Evolutionary conservation across 1,139 yeast species (phyloP), one percentile per base, ranked within the genome.

Genomic region (Petasospora rhodanensis): DNA sequence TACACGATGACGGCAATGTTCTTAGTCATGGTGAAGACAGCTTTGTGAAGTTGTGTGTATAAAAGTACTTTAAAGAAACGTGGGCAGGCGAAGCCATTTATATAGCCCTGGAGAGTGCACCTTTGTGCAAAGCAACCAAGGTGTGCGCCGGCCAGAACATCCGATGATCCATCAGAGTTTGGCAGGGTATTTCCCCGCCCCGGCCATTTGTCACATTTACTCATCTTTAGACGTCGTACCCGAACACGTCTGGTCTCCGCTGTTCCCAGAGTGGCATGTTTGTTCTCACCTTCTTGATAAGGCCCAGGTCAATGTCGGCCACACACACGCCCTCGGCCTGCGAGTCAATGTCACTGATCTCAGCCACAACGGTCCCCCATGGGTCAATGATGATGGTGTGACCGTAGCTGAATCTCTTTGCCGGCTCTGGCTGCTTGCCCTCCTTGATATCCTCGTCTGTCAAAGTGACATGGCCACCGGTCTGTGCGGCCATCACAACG

Each of bases 401-500:
- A 1, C 98, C 98, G 62, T 79, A 91, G 45, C 91, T 80, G 19
- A 64, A 57, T 41, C 83, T 56, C 26, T 58, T 56, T 21, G 55
- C 38, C 10, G 55, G 56, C 7, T 50, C 55, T 45, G 38, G 14
- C 12, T 56, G 67, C 8, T 73, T 68, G 6, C 53, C 56, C 3
- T 37, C 47, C 20, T 42, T 52, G 25, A 46, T 36, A 14, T 55
- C 64, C n/a, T 54, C 62, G 20, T 55, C 63, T 2, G 59, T 55
- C 17, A 59, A 56, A 0, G 70, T 66, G 34, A 70, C 66, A 55
- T 91, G 97, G 21, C 65, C 64, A 3, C 97, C 97, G 37, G 78
- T 75, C 55, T 89, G 97, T 0, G 94, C 96, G 0, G 97, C 91
- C 82, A 89, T 79, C 5, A 91, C 66, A 3, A 91, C 95, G 56